Base-by-base conservation (phyloP, 164 flowering plant genomes). In the Dillenia suffruticosa region DNA sequence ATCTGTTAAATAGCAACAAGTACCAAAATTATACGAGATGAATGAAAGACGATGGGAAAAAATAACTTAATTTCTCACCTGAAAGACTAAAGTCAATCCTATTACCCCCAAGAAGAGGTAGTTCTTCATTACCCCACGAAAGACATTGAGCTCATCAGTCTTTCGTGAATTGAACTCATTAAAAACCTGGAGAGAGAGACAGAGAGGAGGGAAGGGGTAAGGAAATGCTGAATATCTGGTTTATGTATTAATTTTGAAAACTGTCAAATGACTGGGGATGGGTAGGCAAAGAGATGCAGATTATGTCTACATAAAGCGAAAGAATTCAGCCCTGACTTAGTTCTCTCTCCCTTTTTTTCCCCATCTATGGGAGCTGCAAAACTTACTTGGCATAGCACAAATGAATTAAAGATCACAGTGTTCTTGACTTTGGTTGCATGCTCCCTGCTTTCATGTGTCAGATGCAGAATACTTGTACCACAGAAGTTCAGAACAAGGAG, bases 121-220 rank as follows among this genome's bases (percentile, higher is more conserved):
- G 72, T 86, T 86, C 46, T 74, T 82, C 2, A 75, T 74, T 62
- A 86, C 80, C 24, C 91, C 91, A 1, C 51, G 61, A 54, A 86
- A 86, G 54, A 84, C 76, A 62, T 84, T 84, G 9, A 84, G 40
- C 70, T 82, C 77, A 12, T 86, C 88, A 13, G 88, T 88, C 63
- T 84, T 84, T 54, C 88, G 66, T 45, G 89, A 81, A 73, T 86
- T 84, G 65, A 86, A 77, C 77, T 86, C 91, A 19, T 84, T 86
- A 67, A 82, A 84, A 54, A 86, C 72, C 91, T 86, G 85, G 10
- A 72, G 5, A 26, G 32, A 26, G 32, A 26, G 32, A 26, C 2
- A 26, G 32, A 26, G 32, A 5, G 22, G 22, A 1, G 22, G 22
- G 22, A 19, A 19, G 22, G 22, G 32, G 32, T 26, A 26, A 1